Base-by-base conservation (phyloP, 1,284 basidiomycete species). In the Pulveroboletus sp. region DNA sequence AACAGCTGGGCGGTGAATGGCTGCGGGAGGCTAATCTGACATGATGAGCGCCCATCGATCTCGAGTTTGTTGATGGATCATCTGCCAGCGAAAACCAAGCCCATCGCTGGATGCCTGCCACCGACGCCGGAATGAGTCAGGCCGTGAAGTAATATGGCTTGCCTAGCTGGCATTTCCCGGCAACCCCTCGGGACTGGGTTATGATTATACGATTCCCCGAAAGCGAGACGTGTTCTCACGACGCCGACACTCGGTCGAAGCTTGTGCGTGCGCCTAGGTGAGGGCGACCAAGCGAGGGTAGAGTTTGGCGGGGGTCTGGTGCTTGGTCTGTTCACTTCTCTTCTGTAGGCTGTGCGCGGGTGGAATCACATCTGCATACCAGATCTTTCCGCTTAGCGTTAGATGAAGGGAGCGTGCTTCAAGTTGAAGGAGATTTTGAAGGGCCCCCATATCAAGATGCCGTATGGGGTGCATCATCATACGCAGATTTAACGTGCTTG, bases 331-430 rank as follows among this genome's bases (percentile, higher is more conserved):
- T 47, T 58, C 54, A 48, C 45, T 63, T 65, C 53, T 69, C 50
- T 66, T 66, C 54, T 40, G 50, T 63, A 28, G 67, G 65, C 67
- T 67, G 66, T 70, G 67, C 62, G 46, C 52, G 36, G 44, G 56
- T 66, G 66, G 64, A 68, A 57, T 66, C 68, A 67, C 65, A 73
- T 73, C 70, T 69, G 49, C 68, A 63, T 69, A 59, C 46, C 56
- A 24, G 69, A 71, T 67, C 68, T 72, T 69, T 71, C 71, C 72
- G 61, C 66, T 73, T 70, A 70, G 43, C 68, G 72, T 72, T 71
- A 72, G 61, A 70, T 70, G 72, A 73, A 74, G 66, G 60, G 56
- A 60, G 67, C 67, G 66, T 70, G 70, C 67, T 62, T 60, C 56
- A 62, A 49, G 57, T 57, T 54, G 58, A 56, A 52, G 51, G 56